phyloP scores from a whole-genome alignment of 352 stramenopile species.

The Phytophthora pinifolia region DNA sequence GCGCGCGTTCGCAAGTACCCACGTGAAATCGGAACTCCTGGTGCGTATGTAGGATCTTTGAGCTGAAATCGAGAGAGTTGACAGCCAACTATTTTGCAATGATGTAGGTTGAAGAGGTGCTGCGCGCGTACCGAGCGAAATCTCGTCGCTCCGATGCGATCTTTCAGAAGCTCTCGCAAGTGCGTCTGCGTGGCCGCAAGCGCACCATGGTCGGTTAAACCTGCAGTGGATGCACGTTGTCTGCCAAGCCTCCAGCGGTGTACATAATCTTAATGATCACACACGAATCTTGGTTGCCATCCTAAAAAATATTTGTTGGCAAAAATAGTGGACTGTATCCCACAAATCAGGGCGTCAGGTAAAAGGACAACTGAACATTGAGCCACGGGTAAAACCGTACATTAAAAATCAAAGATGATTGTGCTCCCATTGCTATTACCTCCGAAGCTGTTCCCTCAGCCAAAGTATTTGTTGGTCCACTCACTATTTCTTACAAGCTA shows the following conservation, averaged over 20 bases:
- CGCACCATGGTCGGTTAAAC: constrained; percentile 90
- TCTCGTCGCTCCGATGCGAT: constrained; percentile 72
- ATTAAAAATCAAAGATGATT: too few species aligned
- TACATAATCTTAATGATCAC: too few species aligned
- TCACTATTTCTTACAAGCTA: constrained; percentile 25
- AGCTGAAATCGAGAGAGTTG: constrained; percentile 1
- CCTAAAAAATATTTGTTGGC: too few species aligned
- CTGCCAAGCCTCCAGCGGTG: too few species aligned
- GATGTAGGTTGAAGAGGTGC: constrained; percentile 72
- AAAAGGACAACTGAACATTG: too few species aligned
- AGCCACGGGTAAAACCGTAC: too few species aligned
- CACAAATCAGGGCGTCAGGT: too few species aligned
- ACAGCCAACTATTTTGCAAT: constrained; percentile 1
- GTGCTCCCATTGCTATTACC: too few species aligned
- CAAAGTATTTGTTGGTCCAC: background rate
- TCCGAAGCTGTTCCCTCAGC: background rate
- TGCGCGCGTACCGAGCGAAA: constrained; percentile 87
- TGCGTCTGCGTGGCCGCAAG: constrained; percentile 88
- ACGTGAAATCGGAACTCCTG: constrained; percentile 84
- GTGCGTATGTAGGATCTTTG: constrained; percentile 25
- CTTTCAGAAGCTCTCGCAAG: constrained; percentile 87
- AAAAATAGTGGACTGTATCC: too few species aligned
- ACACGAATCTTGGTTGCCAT: too few species aligned
- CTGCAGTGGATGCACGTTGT: background rate
- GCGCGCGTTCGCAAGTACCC: constrained; percentile 89